Evolutionary conservation across 2,329 filamentous ascomycete species (phyloP).

Genomic region (Diplodia intermedia): DNA sequence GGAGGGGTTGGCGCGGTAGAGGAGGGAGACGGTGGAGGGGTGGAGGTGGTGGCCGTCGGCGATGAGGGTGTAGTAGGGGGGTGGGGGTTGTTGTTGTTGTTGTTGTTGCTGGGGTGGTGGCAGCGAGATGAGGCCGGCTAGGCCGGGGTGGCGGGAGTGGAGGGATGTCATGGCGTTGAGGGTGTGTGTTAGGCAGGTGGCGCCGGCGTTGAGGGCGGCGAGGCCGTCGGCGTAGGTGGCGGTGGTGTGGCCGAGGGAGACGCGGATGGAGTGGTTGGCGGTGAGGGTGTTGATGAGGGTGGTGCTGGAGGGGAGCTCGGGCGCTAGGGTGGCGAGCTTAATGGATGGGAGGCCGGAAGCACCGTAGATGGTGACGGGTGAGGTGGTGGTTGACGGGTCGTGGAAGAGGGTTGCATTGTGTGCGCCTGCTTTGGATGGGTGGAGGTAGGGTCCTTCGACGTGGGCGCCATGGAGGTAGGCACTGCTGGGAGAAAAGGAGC

Average conservation of each 20-base stretch:
- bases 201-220: constrained; percentile 55
- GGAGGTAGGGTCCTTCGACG: constrained; percentile 63
- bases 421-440: constrained; percentile 61
- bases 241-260: constrained; percentile 60
- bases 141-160: constrained; percentile 59
- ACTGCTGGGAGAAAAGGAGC: constrained; percentile 47
- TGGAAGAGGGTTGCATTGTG: constrained; percentile 58
- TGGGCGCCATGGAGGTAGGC: constrained; percentile 64
- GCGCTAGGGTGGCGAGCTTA: constrained; percentile 61
- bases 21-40: constrained; percentile 56
- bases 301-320: constrained; percentile 55
- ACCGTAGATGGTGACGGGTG: constrained; percentile 55
- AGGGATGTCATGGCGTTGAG: constrained; percentile 63
- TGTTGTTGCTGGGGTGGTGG: constrained; percentile 32
- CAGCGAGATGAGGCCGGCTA: constrained; percentile 53
- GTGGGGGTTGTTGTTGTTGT: constrained; percentile 29
- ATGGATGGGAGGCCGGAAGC: constrained; percentile 50
- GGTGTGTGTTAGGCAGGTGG: constrained; percentile 61
- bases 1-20: constrained; percentile 55
- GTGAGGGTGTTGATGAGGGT: constrained; percentile 53
- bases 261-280: constrained; percentile 48
- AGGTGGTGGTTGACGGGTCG: constrained; percentile 42
- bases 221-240: constrained; percentile 56
- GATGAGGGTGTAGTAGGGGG: constrained; percentile 61
- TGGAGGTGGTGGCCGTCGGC: constrained; percentile 63